A percentile compares a stretch with the other conserved stretches of the same genome.
phyloP scores from a whole-genome alignment of 805 yeast genomes.

The Priceomyces medius region DNA sequence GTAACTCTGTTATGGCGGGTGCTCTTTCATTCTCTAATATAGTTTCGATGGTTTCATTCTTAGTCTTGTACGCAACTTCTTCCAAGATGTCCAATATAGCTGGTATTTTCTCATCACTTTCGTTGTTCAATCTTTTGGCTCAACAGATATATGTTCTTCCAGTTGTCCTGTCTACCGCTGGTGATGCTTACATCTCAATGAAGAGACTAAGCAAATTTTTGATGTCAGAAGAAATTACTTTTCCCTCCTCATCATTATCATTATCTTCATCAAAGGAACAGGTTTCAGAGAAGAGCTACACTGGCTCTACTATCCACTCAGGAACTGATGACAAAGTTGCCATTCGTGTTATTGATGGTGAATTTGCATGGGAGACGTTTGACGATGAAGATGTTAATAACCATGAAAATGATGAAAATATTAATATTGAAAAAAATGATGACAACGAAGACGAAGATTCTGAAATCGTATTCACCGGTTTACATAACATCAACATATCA shows the following conservation, averaged over 20 bases:
- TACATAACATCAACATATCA: constrained; percentile 48
- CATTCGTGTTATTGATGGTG: constrained; percentile 49
- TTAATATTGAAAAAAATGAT: neutral
- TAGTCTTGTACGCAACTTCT: constrained; percentile 13
- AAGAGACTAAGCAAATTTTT: constrained; percentile 9
- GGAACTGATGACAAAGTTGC: constrained; percentile 31
- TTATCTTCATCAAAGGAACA: neutral
- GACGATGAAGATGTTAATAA: constrained; percentile 4
- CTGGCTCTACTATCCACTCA: neutral
- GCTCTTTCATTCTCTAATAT: constrained; percentile 12
- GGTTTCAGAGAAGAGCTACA: neutral
- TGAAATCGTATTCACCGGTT: constrained; percentile 25
- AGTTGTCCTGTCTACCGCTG: constrained; percentile 10
- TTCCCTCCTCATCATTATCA: neutral
- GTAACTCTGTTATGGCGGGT: constrained; percentile 12
- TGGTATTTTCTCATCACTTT: constrained; percentile 16
- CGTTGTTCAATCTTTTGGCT: constrained; percentile 15
- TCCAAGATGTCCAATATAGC: constrained; percentile 9
- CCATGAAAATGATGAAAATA: no score
- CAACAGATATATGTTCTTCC: constrained; percentile 12
- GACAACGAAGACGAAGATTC: neutral
- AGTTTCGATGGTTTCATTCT: constrained; percentile 17
- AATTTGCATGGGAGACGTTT: constrained; percentile 63
- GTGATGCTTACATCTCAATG: constrained; percentile 15
- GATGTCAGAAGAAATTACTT: constrained; percentile 7